These are phyloP conservation scores for Edaphochlamys debaryana DNA, from an alignment of 139 green algal genomes.

Conservation along the genomic window DNA sequence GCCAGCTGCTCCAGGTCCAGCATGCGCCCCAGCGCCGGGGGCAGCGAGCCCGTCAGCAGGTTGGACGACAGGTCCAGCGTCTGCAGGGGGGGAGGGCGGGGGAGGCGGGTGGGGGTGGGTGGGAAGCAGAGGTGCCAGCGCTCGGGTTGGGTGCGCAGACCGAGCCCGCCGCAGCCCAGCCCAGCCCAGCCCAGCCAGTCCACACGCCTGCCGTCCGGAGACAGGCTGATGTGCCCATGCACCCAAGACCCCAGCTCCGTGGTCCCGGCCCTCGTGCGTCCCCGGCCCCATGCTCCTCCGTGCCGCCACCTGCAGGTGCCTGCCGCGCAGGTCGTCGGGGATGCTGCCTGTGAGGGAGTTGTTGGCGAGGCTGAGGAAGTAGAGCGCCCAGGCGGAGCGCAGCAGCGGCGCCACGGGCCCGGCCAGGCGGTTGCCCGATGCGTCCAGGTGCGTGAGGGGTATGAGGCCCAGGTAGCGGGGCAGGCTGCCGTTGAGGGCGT, in stretches of 20 bases:
- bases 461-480: background rate
- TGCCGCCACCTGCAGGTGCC: background rate
- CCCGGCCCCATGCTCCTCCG: no score
- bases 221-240: background rate
- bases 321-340: background rate
- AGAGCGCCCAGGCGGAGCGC: background rate
- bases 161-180: no score
- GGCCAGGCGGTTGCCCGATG: background rate
- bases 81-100: background rate
- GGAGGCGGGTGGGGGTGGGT: background rate
- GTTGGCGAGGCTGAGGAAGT: background rate
- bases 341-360: background rate
- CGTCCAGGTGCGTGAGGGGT: conserved; percentile 3
- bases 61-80: conserved; percentile 11
- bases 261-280: background rate
- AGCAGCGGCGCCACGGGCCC: conserved; percentile 38
- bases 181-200: no score
- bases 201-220: no score
- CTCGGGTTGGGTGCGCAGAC: no score
- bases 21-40: background rate
- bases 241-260: background rate
- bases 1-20: background rate
- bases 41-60: conserved; percentile 1
- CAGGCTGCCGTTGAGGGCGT: background rate
- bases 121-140: no score